Conservation (phyloP, 805 yeast species). For the Saccharomycopsis microspora region DNA sequence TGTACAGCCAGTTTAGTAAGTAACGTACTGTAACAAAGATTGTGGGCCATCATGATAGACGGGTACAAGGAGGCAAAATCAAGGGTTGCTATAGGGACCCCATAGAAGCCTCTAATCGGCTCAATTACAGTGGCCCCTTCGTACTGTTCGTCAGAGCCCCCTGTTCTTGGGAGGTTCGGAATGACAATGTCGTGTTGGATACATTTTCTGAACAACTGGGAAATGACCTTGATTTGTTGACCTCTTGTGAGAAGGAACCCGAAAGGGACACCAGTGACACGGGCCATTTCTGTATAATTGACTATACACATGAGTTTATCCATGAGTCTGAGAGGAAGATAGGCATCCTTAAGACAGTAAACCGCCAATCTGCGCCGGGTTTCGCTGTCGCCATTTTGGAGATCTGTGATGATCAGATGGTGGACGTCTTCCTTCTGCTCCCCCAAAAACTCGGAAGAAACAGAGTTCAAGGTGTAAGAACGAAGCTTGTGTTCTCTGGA, state of each 20-base stretch:
- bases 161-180: constrained; percentile 76
- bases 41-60: constrained; percentile 98
- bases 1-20: constrained; percentile 59
- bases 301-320: constrained; percentile 95
- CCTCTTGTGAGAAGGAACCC: constrained; percentile 84
- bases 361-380: constrained; percentile 93
- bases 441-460: constrained; percentile 82
- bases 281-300: constrained; percentile 97
- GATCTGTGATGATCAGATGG: constrained; percentile 88
- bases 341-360: constrained; percentile 94
- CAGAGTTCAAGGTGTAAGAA: constrained; percentile 90
- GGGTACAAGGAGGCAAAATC: constrained; percentile 98
- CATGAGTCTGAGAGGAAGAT: constrained; percentile 73
- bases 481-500: constrained; percentile 93
- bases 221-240: constrained; percentile 94
- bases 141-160: constrained; percentile 77
- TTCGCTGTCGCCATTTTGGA: constrained; percentile 86
- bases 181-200: constrained; percentile 75
- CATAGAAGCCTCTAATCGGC: constrained; percentile 91
- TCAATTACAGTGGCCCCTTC: constrained; percentile 99
- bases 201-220: constrained; percentile 92
- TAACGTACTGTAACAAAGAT: constrained; percentile 87
- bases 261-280: constrained; percentile 98
- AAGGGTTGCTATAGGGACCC: constrained; percentile 92
- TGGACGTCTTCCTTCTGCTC: constrained; percentile 99